phyloP scores from a whole-genome alignment of 192 early-diverging fungal species.

The Mortierella claussenii region DNA sequence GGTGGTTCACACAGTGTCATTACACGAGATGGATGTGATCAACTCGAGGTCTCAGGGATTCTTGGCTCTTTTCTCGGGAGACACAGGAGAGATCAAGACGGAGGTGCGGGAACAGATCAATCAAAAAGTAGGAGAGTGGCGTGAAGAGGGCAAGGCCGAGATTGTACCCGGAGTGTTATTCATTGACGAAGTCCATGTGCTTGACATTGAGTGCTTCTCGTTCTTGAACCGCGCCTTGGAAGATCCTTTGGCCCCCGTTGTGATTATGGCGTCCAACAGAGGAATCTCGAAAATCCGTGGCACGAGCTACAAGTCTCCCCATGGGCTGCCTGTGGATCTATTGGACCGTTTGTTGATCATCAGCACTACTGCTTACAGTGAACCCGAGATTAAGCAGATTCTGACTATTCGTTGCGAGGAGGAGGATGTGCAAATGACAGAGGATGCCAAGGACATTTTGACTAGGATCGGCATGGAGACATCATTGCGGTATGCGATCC shows the following conservation, averaged over 20 bases:
- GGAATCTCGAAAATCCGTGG: slow-evolving; percentile 96
- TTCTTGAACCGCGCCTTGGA: slow-evolving; percentile 98
- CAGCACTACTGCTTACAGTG: slow-evolving; percentile 87
- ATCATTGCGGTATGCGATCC: slow-evolving; percentile 94
- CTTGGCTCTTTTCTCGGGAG: slow-evolving; percentile 95
- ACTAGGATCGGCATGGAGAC: slow-evolving; percentile 93
- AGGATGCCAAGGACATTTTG: slow-evolving; percentile 86
- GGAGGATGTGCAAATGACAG: slow-evolving; percentile 93
- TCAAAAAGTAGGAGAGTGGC: slow-evolving; percentile 95
- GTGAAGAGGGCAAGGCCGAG: slow-evolving; percentile 98
- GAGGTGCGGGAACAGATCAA: slow-evolving; percentile 99
- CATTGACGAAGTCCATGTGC: slow-evolving; percentile 99
- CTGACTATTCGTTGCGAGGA: slow-evolving; percentile 91
- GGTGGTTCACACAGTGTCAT: slow-evolving; percentile 96
- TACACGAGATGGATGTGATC: slow-evolving; percentile 99
- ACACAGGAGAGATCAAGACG: slow-evolving; percentile 97
- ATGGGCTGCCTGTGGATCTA: slow-evolving; percentile 97
- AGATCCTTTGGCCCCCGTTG: slow-evolving; percentile 95
- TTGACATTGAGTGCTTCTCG: slow-evolving; percentile 99
- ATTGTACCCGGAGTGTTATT: slow-evolving; percentile 98
- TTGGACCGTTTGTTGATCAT: slow-evolving; percentile 96
- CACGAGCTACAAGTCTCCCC: slow-evolving; percentile 95
- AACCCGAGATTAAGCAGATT: slow-evolving; percentile 88
- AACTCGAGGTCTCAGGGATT: slow-evolving; percentile 98
- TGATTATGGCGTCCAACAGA: slow-evolving; percentile 99